Conservation (phyloP, 2,329 filamentous ascomycete species). For the Rasamsonia emersonii region DNA sequence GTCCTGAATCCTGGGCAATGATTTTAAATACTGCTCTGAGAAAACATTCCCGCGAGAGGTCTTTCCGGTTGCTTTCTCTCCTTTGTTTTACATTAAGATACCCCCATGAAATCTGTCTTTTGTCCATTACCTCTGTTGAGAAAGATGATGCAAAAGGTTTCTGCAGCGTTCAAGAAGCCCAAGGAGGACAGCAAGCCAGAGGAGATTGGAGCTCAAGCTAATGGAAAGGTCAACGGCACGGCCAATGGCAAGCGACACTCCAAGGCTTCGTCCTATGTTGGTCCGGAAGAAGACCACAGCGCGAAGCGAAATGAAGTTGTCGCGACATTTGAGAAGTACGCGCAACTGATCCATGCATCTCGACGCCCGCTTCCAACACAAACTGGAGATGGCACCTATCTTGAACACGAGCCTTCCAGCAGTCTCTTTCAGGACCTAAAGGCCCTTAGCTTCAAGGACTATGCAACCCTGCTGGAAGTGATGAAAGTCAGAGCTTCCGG, state of each 20-base stretch:
- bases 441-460: conserved; percentile 48
- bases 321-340: conserved; percentile 35
- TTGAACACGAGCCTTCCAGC: conserved; percentile 42
- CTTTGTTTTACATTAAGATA: conserved; percentile 7
- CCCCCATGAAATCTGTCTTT: too few species aligned
- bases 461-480: conserved; percentile 54
- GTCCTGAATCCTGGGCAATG: too few species aligned
- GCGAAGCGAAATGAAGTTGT: conserved; percentile 34
- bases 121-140: too few species aligned
- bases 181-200: conserved; percentile 27
- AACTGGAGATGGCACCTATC: conserved; percentile 55
- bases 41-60: conserved; percentile 5
- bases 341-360: conserved; percentile 45
- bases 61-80: conserved; percentile 9
- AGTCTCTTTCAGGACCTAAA: conserved; percentile 51
- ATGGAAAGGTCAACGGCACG: conserved; percentile 8
- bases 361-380: conserved; percentile 55
- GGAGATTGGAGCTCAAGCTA: conserved; percentile 20
- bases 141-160: conserved; percentile 30
- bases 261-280: conserved; percentile 18
- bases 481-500: conserved; percentile 57
- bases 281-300: conserved; percentile 17
- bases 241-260: conserved; percentile 23
- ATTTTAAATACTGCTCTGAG: too few species aligned
- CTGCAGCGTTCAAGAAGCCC: conserved; percentile 30